Percentiles rank a stretch among this genome's conserved stretches.
Conservation (phyloP, 495 filamentous ascomycete species). For the Aspergillus conjunctus region DNA sequence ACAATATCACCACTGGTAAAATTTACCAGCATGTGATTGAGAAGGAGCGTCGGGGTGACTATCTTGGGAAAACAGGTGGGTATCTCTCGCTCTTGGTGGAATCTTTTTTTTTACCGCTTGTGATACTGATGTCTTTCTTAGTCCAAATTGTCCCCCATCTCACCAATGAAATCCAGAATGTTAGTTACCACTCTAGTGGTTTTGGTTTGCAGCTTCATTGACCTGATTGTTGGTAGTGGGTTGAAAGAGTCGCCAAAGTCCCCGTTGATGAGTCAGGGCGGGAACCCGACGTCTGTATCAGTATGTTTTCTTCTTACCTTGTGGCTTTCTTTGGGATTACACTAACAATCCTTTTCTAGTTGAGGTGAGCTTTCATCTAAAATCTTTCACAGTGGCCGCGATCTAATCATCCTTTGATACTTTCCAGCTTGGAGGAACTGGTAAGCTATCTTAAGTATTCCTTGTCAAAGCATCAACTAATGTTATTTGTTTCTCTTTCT, state of each 20-base stretch:
- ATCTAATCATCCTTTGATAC: conserved; percentile 9
- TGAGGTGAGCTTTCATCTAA: conserved; percentile 16
- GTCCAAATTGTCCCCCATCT: conserved; percentile 91
- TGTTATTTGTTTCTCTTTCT: not conserved
- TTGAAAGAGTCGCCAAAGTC: conserved; percentile 80
- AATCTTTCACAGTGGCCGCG: not conserved
- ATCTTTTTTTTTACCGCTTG: conserved; percentile 29
- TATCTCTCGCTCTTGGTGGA: not conserved
- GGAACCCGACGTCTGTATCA: conserved; percentile 92
- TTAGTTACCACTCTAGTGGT: conserved; percentile 2
- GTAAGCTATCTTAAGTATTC: conserved; percentile 1
- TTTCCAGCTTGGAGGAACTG: conserved; percentile 60
- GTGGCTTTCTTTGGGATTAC: conserved; percentile 3
- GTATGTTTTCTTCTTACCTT: conserved; percentile 44
- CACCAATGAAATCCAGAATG: conserved; percentile 83
- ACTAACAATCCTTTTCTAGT: conserved; percentile 11
- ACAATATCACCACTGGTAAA: conserved; percentile 96
- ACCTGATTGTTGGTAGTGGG: conserved; percentile 55
- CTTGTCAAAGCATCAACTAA: not conserved
- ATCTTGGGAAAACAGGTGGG: conserved; percentile 84
- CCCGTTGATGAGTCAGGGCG: conserved; percentile 83
- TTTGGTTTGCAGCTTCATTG: not conserved
- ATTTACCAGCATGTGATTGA: conserved; percentile 87
- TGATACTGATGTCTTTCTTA: conserved; percentile 49
- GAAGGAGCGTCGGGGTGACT: conserved; percentile 76